These are phyloP conservation scores for Vitis riparia DNA, from an alignment of 164 flowering plant species.

Conservation along the genomic window DNA sequence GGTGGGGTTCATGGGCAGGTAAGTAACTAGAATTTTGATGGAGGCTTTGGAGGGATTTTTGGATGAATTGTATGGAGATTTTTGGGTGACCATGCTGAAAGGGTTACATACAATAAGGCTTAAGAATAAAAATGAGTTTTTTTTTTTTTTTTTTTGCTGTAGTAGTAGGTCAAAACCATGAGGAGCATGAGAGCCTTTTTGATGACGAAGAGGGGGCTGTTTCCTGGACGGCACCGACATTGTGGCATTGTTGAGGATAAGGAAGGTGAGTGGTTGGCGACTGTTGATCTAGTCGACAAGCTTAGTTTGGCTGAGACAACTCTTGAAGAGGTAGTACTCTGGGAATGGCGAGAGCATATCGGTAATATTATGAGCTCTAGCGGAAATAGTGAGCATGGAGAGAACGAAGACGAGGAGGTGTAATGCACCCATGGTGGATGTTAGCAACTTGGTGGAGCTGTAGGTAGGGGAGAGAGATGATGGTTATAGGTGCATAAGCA, in stretches of 20 bases:
- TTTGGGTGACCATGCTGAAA: too few species aligned
- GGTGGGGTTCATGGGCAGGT: too few species aligned
- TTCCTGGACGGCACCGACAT: constrained; percentile 50
- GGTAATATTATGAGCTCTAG: constrained; percentile 72
- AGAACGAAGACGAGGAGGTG: constrained; percentile 14
- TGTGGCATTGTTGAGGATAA: constrained; percentile 62
- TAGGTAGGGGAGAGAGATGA: background rate
- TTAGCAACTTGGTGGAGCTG: background rate
- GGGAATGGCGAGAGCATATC: constrained; percentile 53
- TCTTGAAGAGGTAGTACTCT: constrained; percentile 62
- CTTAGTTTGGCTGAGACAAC: constrained; percentile 60
- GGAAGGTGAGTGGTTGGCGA: constrained; percentile 71
- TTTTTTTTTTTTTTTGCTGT: constrained; percentile 14
- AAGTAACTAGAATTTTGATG: too few species aligned
- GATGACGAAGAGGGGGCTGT: constrained; percentile 67
- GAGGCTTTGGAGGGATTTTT: too few species aligned
- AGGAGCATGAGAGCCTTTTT: constrained; percentile 61
- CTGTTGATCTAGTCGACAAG: constrained; percentile 85
- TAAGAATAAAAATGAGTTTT: too few species aligned
- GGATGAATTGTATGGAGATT: too few species aligned
- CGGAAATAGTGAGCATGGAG: constrained; percentile 10
- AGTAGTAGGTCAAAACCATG: constrained; percentile 76
- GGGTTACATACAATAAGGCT: too few species aligned
- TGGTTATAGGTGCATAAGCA: too few species aligned
- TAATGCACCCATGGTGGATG: constrained; percentile 15